phyloP scores from a whole-genome alignment of 1,284 basidiomycete species.

The Coniferiporia weirii region DNA sequence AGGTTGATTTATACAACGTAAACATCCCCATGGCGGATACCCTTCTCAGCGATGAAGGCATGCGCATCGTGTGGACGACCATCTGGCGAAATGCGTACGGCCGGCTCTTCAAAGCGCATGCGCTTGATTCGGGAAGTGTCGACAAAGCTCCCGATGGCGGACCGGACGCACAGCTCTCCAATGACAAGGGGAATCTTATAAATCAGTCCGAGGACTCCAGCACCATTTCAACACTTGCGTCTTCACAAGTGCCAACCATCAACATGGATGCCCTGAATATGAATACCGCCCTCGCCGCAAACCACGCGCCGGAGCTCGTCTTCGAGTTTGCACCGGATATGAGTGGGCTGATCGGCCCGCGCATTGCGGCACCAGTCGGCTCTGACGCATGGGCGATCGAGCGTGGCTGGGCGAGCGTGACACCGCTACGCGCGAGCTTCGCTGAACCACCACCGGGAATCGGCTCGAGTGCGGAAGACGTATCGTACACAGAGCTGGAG shows the following conservation, averaged over 20 bases:
- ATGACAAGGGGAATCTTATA: neutral
- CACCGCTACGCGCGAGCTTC: conserved; percentile 68
- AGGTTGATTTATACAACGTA: conserved; percentile 76
- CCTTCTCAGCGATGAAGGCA: conserved; percentile 45
- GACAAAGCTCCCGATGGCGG: conserved; percentile 31
- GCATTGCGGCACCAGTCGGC: conserved; percentile 54
- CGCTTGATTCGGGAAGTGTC: conserved; percentile 21
- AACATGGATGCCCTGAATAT: conserved; percentile 13
- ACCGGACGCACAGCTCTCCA: conserved; percentile 31
- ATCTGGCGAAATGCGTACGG: conserved; percentile 78
- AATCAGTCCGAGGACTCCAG: conserved; percentile 16
- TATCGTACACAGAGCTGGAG: neutral
- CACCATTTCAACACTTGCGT: conserved; percentile 11
- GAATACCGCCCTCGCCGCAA: conserved; percentile 20
- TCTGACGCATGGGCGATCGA: conserved; percentile 79
- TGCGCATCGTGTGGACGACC: conserved; percentile 67
- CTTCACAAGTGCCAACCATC: too few relatives aligned
- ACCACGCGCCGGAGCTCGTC: conserved; percentile 40
- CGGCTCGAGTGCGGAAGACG: neutral
- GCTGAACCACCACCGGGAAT: conserved; percentile 48
- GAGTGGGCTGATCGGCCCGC: conserved; percentile 60
- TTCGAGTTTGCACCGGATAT: conserved; percentile 86
- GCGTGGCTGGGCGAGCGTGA: conserved; percentile 65
- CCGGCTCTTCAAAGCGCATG: conserved; percentile 58
- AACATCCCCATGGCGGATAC: conserved; percentile 73